Conservation (phyloP, 2,329 filamentous ascomycete genomes). For the Gaeumannomyces tritici region DNA sequence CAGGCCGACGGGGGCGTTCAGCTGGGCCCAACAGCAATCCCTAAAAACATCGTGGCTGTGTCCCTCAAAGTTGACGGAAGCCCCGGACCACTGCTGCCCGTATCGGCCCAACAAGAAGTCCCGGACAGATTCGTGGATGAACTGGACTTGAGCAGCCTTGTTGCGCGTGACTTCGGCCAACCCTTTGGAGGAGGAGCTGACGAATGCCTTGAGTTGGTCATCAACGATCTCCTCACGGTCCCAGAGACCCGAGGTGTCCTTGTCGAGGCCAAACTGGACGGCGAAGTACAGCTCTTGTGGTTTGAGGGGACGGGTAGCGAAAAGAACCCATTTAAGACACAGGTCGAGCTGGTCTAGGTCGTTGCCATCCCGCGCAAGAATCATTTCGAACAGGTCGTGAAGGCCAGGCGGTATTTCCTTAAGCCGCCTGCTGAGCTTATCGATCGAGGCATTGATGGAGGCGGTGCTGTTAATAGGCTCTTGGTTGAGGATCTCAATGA, state of each 20-base stretch:
- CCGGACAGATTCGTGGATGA: conserved; percentile 41
- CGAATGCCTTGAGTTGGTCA: conserved; percentile 19
- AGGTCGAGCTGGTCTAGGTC: conserved; percentile 30
- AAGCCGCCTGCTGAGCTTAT: conserved; percentile 17
- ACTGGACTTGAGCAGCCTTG: conserved; percentile 29
- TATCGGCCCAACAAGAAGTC: conserved; percentile 32
- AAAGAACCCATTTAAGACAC: conserved; percentile 45
- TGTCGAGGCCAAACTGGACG: conserved; percentile 21
- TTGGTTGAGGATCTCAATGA: conserved; percentile 26
- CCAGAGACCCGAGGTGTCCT: conserved; percentile 3
- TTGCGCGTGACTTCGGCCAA: conserved; percentile 31
- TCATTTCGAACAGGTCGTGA: conserved; percentile 37
- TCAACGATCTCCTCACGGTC: conserved; percentile 9
- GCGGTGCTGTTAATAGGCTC: conserved; percentile 18
- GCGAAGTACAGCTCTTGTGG: conserved; percentile 31
- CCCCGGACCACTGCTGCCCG: conserved; percentile 23
- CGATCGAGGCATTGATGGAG: conserved; percentile 3
- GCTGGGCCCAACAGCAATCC: conserved; percentile 29
- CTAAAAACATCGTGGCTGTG: conserved; percentile 32
- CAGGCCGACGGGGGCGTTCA: conserved; percentile 11
- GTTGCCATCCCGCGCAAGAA: conserved; percentile 34
- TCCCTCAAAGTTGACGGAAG: conserved; percentile 19
- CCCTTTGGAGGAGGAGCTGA: conserved; percentile 38
- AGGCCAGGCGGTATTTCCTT: conserved; percentile 27
- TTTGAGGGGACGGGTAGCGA: conserved; percentile 29